Evolutionary conservation across 2,329 filamentous ascomycete genomes (phyloP), one percentile per base, ranked within the genome.

Genomic region (Colletotrichum cuscutae): DNA sequence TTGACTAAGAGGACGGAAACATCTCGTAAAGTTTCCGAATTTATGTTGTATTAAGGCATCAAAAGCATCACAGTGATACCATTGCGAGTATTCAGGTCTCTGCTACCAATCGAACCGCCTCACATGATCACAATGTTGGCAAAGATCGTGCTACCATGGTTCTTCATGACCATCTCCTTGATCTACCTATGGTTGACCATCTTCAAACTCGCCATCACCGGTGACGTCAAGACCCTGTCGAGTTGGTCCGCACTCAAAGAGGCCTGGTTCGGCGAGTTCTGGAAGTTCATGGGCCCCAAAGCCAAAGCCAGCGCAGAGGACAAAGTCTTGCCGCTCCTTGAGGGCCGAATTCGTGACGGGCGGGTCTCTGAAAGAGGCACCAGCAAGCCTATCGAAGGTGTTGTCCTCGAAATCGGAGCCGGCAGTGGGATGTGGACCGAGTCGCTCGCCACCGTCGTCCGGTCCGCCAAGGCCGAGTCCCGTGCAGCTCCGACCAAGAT

Each of bases 391-490:
- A 81, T 89, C 5, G 77, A 77, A 0, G 89, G 90, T 2, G 82
- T 86, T 1, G 87, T 91, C 4, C 79, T 92, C 54, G 91, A 93
- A 80, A 85, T 93, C 61, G 91, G 91, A 2, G 87, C 91, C 1
- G 91, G 89, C 1, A 85, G 81, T 3, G 91, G 91, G 3, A 85
- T 90, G 79, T 92, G 90, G 90, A 85, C 89, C 5, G 84, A 87
- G 30, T 79, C 91, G 13, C 89, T 90, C 61, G 78, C 79, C 54
- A 77, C 58, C 9, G 53, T 71, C 53, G 58, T 67, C 6, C 7
- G 65, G 5, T 15, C 65, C 3, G 58, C 49, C 13, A 68, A 63
- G 13, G 49, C 65, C 11, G 32, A 57, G 13, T 32, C 35, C 8
- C 22, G 32, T 24, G 46, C 22, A 24, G 65, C 57, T 12, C 63